These are phyloP conservation scores for Malus fusca DNA, from an alignment of 306 rosid species.

Conservation along the genomic window DNA sequence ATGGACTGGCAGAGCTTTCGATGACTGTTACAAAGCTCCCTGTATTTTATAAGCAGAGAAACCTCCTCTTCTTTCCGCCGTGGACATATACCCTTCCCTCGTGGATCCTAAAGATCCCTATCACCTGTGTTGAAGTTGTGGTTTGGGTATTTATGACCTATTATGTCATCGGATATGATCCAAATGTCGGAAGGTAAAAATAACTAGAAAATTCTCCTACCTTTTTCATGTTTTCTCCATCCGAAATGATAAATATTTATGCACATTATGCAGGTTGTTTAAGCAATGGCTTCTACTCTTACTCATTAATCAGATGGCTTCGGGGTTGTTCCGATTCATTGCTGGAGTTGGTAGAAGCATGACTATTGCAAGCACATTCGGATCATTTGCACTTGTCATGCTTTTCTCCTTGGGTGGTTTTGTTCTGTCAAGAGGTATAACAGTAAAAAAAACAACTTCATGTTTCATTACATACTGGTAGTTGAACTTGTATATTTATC, in stretches of 20 bases:
- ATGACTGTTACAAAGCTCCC: conserved; percentile 48
- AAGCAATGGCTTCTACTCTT: conserved; percentile 39
- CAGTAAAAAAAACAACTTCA: background rate
- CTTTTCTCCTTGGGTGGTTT: conserved; percentile 41
- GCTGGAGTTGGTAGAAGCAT: conserved; percentile 44
- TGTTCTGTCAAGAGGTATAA: conserved; percentile 44
- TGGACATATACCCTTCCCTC: conserved; percentile 58
- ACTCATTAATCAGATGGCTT: conserved; percentile 42
- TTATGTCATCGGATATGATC: conserved; percentile 64
- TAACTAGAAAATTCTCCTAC: background rate
- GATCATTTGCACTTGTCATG: conserved; percentile 19
- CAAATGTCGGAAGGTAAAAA: conserved; percentile 34
- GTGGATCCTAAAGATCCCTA: conserved; percentile 51
- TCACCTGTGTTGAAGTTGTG: conserved; percentile 39
- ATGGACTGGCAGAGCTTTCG: conserved; percentile 51
- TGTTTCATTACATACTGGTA: background rate
- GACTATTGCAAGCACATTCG: conserved; percentile 31
- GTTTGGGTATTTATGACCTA: conserved; percentile 54
- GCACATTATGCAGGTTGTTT: conserved; percentile 31
- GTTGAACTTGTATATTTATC: background rate
- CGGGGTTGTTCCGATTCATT: conserved; percentile 30
- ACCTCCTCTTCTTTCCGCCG: conserved; percentile 47
- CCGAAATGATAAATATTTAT: background rate
- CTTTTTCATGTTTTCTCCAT: background rate
- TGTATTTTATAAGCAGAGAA: conserved; percentile 59